Base-by-base conservation (phyloP, 768 basidiomycete species). In the Phallus indusiatus region DNA sequence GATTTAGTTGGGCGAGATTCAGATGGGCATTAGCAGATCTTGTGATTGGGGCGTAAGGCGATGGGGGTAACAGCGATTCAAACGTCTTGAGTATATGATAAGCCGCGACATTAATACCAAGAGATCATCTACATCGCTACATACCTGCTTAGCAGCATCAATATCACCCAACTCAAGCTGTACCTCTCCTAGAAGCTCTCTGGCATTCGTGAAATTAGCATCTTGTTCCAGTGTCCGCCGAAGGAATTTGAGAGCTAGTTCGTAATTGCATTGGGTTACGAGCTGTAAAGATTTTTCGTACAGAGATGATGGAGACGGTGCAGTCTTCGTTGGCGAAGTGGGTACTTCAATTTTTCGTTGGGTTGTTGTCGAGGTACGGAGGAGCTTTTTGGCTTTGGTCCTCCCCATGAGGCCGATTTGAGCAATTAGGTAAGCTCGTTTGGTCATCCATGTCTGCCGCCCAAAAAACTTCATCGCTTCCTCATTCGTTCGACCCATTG, bases 1-100 rank as follows among this genome's bases (percentile, higher is more conserved):
- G 81, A 28, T 90, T 88, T 17, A 92, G 74, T 68, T 96, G 93
- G 0, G 92, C 94, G 21, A 96, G 86, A 70, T 94, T 94, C 0
- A 94, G 77, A 73, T 94, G 81, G 11, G 88, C 90, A 34, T 90
- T 88, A 8, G 90, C 80, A 0, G 82, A 77, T 1, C 90, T 81
- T 47, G 80, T 72, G 17, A 77, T 69, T 36, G 85, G 80, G 17
- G 83, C 81, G 68, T 78, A 74, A 47, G 79, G 74, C 69, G 80
- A 71, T 59, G 87, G 83, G 55, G 87, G 84, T 50, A 88, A 64
- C 14, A 80, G 68, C 35, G 71, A 84, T 62, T 57, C 69, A 69
- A 91, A 89, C 20, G 82, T 81, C 88, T 90, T 53, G 20, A 24
- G 2, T 24, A 60, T 18, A 47, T 36, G 47, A 48, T 55, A 21